Conservation (phyloP, 768 basidiomycete species). For the Mycena galopus region DNA sequence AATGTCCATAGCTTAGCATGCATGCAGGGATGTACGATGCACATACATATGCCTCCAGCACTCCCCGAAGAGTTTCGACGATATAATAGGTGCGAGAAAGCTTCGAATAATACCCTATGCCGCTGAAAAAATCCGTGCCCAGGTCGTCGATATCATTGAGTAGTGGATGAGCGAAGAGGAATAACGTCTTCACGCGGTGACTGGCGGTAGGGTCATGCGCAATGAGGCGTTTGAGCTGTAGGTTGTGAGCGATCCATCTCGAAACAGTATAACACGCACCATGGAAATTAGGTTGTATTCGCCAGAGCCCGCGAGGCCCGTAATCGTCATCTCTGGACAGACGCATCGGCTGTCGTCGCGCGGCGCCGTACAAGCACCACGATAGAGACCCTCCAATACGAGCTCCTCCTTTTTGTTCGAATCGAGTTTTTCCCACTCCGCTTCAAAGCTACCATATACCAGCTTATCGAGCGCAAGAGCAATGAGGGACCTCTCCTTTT, state of each 20-base stretch:
- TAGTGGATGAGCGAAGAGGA: constrained; percentile 13
- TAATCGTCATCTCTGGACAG: constrained; percentile 29
- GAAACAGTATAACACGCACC: constrained; percentile 18
- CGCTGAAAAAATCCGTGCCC: background rate
- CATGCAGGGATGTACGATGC: background rate
- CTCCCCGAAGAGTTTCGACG: constrained; percentile 7
- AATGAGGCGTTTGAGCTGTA: constrained; percentile 13
- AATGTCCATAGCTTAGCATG: background rate
- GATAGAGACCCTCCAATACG: constrained; percentile 14
- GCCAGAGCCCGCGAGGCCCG: constrained; percentile 12
- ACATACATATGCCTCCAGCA: constrained; percentile 13
- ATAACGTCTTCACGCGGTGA: constrained; percentile 9
- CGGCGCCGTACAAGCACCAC: constrained; percentile 9
- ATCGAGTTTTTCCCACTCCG: background rate
- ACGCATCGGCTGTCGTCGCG: constrained; percentile 16
- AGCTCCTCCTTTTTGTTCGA: constrained; percentile 4
- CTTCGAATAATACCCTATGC: background rate
- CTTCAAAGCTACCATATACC: background rate
- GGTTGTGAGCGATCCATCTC: background rate
- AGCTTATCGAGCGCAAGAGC: background rate
- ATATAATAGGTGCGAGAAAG: constrained; percentile 11
- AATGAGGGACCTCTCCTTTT: background rate
- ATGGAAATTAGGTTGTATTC: constrained; percentile 24
- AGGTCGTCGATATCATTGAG: background rate
- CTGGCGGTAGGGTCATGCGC: background rate